Percentiles rank a stretch among this genome's conserved stretches.
phyloP scores from a whole-genome alignment of 495 filamentous ascomycete genomes.

The Aspergillus campestris region DNA sequence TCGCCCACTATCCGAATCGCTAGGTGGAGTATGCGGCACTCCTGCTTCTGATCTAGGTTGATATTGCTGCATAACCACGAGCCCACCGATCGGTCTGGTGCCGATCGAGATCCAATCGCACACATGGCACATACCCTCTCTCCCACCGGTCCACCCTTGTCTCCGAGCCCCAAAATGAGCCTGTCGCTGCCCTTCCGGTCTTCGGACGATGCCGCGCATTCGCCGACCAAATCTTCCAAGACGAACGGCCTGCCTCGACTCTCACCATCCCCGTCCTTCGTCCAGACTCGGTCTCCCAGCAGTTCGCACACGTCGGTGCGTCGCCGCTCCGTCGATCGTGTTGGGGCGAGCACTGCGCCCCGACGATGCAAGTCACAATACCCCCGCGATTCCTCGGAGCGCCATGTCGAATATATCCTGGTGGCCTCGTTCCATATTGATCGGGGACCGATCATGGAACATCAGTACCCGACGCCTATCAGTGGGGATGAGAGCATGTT shows the following conservation, averaged over 20 bases:
- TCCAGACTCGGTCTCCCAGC: conserved; percentile 43
- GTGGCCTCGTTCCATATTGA: conserved; percentile 98
- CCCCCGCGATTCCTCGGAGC: conserved; percentile 65
- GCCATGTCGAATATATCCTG: conserved; percentile 98
- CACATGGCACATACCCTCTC: not conserved
- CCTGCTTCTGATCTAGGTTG: too few species aligned
- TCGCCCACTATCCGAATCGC: too few species aligned
- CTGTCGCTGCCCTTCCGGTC: conserved; percentile 37
- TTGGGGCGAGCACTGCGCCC: conserved; percentile 26
- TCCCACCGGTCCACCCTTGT: conserved; percentile 2
- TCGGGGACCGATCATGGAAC: conserved; percentile 93
- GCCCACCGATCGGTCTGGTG: too few species aligned
- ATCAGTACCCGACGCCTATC: conserved; percentile 90
- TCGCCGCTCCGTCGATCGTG: conserved; percentile 38
- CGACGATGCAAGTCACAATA: conserved; percentile 72
- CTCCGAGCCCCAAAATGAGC: conserved; percentile 27
- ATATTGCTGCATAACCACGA: too few species aligned
- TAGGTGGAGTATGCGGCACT: too few species aligned
- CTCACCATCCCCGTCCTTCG: conserved; percentile 45
- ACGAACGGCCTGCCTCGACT: conserved; percentile 46
- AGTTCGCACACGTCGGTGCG: conserved; percentile 33
- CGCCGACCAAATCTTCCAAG: conserved; percentile 41
- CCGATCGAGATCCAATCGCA: too few species aligned
- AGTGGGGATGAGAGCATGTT: conserved; percentile 98
- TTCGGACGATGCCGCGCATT: conserved; percentile 28